Conservation (phyloP, 352 stramenopile species). For the Globisporangium emineosum region DNA sequence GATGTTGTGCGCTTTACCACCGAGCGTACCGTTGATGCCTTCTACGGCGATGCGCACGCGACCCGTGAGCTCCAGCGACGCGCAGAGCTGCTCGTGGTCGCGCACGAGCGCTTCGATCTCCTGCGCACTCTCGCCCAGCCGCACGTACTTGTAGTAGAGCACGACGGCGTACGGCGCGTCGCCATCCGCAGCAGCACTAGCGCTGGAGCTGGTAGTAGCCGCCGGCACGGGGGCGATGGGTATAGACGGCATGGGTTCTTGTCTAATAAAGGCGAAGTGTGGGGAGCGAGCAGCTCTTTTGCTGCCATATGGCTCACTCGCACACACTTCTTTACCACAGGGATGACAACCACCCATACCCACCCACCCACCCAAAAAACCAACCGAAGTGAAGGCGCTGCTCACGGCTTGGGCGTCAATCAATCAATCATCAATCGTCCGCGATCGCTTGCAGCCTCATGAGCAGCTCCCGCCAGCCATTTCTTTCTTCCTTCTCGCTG, state of each 20-base stretch:
- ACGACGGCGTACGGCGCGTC: conserved; percentile 47
- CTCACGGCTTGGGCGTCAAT: too few species aligned
- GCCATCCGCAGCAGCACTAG: neutral
- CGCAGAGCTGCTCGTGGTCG: conserved; percentile 48
- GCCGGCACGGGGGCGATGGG: too few species aligned
- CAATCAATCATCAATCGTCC: too few species aligned
- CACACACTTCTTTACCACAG: neutral
- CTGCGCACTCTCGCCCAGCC: conserved; percentile 39
- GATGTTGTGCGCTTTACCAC: conserved; percentile 35
- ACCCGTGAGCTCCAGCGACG: conserved; percentile 50
- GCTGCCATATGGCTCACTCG: neutral
- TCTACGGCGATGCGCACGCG: conserved; percentile 79
- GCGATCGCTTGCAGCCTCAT: too few species aligned
- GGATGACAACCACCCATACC: neutral
- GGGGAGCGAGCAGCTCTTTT: neutral
- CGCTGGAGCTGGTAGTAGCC: neutral
- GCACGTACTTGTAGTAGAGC: conserved; percentile 86
- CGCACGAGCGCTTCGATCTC: conserved; percentile 35
- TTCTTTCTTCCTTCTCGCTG: neutral
- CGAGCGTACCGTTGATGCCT: conserved; percentile 86
- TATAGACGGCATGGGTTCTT: neutral
- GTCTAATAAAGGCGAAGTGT: too few species aligned
- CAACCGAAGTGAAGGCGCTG: too few species aligned
- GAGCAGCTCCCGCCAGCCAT: too few species aligned
- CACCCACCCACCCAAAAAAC: too few species aligned